Conservation (phyloP, 2,329 filamentous ascomycete species). For the Trichoderma atroviride region DNA sequence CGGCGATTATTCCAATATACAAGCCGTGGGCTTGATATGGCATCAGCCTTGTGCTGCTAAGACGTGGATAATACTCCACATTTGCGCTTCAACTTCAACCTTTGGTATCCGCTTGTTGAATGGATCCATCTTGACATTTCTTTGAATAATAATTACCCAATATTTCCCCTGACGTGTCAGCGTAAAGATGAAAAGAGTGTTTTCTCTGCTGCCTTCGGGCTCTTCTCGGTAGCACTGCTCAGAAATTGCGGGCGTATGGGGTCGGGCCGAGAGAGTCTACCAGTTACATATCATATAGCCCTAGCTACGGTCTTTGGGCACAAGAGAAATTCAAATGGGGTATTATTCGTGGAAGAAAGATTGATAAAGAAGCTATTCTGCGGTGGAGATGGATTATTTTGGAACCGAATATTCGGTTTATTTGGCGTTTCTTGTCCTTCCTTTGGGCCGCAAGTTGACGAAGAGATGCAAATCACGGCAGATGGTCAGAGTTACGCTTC, state of each 20-base stretch:
- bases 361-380: neutral
- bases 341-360: neutral
- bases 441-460: neutral
- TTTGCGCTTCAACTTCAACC: neutral
- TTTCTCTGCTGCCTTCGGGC: neutral
- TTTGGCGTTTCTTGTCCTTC: neutral
- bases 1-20: neutral
- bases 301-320: neutral
- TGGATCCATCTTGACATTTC: neutral
- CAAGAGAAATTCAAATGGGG: neutral
- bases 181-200: neutral
- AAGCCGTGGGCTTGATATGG: neutral
- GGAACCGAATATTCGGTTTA: neutral
- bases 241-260: neutral
- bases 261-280: slow-evolving; percentile 9
- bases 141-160: neutral
- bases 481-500: neutral
- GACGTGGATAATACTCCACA: neutral
- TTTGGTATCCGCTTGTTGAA: neutral
- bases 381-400: neutral
- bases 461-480: neutral
- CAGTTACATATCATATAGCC: neutral
- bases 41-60: neutral
- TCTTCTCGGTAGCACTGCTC: slow-evolving; percentile 7
- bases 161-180: neutral